These are phyloP conservation scores for Vanderwaltozyma verrucispora DNA, from an alignment of 805 yeast species.

Conservation along the genomic window DNA sequence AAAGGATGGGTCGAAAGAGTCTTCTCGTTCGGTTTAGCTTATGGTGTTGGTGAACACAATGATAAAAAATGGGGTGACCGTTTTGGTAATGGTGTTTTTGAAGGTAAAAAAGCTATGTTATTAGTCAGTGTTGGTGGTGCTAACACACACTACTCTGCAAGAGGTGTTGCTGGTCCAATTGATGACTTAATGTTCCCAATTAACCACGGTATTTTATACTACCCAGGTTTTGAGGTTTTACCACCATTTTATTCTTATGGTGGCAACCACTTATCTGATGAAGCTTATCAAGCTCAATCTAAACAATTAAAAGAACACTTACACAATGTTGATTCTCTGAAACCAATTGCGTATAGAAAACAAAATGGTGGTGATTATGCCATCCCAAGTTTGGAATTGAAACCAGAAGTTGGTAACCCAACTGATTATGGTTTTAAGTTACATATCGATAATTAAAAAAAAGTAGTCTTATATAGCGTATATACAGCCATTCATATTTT, in stretches of 20 bases:
- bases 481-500: not conserved
- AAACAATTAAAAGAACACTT: conserved; percentile 5
- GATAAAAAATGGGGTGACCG: conserved; percentile 9
- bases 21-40: conserved; percentile 15
- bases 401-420: conserved; percentile 11
- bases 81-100: conserved; percentile 14
- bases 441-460: not conserved
- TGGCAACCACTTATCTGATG: conserved; percentile 2
- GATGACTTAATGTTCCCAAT: conserved; percentile 20
- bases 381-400: conserved; percentile 4
- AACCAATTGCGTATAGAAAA: conserved; percentile 12
- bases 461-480: not conserved
- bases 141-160: conserved; percentile 5
- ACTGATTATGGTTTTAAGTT: conserved; percentile 7
- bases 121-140: conserved; percentile 12
- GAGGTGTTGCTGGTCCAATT: conserved; percentile 18
- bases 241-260: conserved; percentile 13
- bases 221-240: conserved; percentile 16
- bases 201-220: conserved; percentile 17
- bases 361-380: conserved; percentile 12
- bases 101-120: conserved; percentile 13
- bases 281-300: conserved; percentile 1
- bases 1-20: conserved; percentile 26
- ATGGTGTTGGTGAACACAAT: conserved; percentile 12
- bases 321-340: conserved; percentile 3